Conservation (phyloP, 768 basidiomycete genomes). For the Leccinellum rugosiceps region DNA sequence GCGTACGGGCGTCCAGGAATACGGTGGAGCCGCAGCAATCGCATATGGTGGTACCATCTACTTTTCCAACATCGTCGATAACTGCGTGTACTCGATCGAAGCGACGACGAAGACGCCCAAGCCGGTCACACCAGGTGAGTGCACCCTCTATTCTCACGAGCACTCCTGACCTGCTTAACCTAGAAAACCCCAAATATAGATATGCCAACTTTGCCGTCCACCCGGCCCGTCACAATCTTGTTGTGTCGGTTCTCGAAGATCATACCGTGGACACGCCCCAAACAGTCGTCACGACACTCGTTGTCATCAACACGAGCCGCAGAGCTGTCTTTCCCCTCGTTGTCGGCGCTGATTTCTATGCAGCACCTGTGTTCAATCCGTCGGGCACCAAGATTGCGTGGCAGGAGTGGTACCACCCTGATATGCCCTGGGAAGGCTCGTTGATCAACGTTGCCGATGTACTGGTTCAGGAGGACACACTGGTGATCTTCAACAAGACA, state of each 20-base stretch:
- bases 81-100: slow-evolving; percentile 47
- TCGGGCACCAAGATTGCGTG: slow-evolving; percentile 59
- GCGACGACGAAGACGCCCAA: slow-evolving; percentile 30
- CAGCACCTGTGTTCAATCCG: slow-evolving; percentile 54
- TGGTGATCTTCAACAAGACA: slow-evolving; percentile 36
- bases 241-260: slow-evolving; percentile 68
- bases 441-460: slow-evolving; percentile 53
- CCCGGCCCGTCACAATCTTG: slow-evolving; percentile 47
- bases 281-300: slow-evolving; percentile 49
- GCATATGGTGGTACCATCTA: slow-evolving; percentile 49
- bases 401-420: slow-evolving; percentile 66
- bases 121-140: slow-evolving; percentile 58
- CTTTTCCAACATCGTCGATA: slow-evolving; percentile 57
- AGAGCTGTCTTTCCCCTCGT: slow-evolving; percentile 45
- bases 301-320: slow-evolving; percentile 48
- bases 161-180: background rate
- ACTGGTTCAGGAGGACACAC: slow-evolving; percentile 21
- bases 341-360: slow-evolving; percentile 71
- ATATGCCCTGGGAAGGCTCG: slow-evolving; percentile 72
- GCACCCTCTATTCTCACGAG: slow-evolving; percentile 1
- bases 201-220: slow-evolving; percentile 64
- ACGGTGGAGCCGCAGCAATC: slow-evolving; percentile 65
- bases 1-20: slow-evolving; percentile 62
- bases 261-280: slow-evolving; percentile 47
- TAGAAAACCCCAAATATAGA: slow-evolving; percentile 37